These are phyloP conservation scores for Paecilomyces variotii DNA, from an alignment of 2,329 filamentous ascomycete genomes.

Conservation along the genomic window DNA sequence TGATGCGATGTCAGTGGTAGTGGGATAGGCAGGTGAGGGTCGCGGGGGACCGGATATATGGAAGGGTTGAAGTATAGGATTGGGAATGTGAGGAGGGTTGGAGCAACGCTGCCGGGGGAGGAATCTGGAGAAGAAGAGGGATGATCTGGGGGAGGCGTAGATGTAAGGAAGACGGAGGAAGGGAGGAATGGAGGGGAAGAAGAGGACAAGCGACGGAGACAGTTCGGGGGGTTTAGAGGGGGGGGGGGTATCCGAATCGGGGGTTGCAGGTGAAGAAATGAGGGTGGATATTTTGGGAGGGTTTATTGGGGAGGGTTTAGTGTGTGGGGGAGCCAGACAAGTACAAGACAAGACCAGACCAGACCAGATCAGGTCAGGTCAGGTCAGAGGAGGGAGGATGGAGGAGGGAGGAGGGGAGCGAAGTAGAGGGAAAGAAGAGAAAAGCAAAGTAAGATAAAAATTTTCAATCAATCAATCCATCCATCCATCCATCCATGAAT, in stretches of 20 bases:
- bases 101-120: not conserved
- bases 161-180: conserved; percentile 11
- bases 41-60: conserved; percentile 7
- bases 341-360: no score
- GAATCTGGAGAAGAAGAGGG: conserved; percentile 17
- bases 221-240: conserved; percentile 14
- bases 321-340: not conserved
- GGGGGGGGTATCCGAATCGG: conserved; percentile 8
- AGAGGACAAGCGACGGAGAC: conserved; percentile 16
- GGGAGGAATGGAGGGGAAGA: conserved; percentile 19
- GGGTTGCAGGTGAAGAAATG: not conserved
- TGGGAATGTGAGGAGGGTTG: conserved; percentile 1
- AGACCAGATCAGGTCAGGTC: not conserved
- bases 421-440: conserved; percentile 7
- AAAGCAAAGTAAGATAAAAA: conserved; percentile 8
- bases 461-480: conserved; percentile 11
- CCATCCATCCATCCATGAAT: no score
- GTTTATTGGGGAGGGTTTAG: no score
- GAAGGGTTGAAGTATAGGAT: conserved; percentile 9
- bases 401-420: no score
- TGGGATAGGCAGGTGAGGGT: conserved; percentile 1
- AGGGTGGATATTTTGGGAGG: not conserved
- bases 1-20: no score
- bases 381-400: no score
- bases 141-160: conserved; percentile 18